A percentile compares a stretch with the other conserved stretches of the same genome.
Conservation (phyloP, 208 protist species). For the Leishmania amazonensis region DNA sequence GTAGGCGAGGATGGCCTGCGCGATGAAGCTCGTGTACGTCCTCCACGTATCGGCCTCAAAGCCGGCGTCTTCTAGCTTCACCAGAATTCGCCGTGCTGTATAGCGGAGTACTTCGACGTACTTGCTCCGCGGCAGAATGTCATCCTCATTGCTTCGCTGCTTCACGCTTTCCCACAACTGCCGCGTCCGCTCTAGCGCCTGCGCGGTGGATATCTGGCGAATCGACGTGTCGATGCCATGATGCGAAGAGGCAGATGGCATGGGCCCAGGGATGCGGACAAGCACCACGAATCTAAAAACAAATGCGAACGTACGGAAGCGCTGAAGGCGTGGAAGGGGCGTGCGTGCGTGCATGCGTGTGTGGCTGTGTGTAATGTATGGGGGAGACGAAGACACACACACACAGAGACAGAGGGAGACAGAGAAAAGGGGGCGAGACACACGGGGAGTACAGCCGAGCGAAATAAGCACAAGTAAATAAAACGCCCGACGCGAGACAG, state of each 20-base stretch:
- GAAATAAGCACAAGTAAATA: not conserved
- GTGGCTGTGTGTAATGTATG: too few species aligned
- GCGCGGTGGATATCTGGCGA: slow-evolving; percentile 22
- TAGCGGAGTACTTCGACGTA: slow-evolving; percentile 44
- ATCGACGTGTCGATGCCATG: slow-evolving; percentile 33
- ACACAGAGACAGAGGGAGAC: not conserved
- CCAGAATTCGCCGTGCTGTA: slow-evolving; percentile 43
- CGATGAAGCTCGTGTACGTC: slow-evolving; percentile 57
- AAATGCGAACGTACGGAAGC: not conserved
- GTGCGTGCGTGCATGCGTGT: too few species aligned
- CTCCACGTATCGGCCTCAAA: slow-evolving; percentile 45
- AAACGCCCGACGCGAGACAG: not conserved
- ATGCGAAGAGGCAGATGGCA: not conserved
- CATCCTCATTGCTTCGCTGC: not conserved
- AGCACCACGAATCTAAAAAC: too few species aligned
- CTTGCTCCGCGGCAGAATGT: slow-evolving; percentile 17
- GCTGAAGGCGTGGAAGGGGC: not conserved
- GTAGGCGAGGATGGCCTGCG: slow-evolving; percentile 43
- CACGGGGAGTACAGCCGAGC: not conserved
- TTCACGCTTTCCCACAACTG: slow-evolving; percentile 29
- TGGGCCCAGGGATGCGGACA: not conserved
- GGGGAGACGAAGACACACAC: too few species aligned
- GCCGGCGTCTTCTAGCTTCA: slow-evolving; percentile 41
- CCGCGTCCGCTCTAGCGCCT: slow-evolving; percentile 24
- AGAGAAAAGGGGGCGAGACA: not conserved